Conservation (phyloP, 345 rosid genomes). For the Eutrema yunnanense region DNA sequence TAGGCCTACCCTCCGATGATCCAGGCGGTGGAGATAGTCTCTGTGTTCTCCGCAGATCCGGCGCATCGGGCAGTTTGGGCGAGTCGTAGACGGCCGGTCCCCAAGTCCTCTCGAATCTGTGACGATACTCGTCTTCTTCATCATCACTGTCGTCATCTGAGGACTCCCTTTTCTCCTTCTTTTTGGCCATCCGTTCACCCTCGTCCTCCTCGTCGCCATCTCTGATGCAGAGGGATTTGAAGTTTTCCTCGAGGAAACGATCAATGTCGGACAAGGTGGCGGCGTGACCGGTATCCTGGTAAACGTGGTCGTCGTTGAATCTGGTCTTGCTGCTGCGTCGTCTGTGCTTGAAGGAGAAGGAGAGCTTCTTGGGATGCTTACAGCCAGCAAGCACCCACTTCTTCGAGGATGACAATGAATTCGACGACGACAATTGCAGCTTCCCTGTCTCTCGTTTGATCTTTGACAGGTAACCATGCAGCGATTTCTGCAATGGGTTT, state of each 20-base stretch:
- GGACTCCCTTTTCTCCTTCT: constrained; percentile 8
- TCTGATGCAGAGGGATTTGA: constrained; percentile 60
- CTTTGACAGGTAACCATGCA: constrained; percentile 54
- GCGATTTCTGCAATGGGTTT: constrained; percentile 54
- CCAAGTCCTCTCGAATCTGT: constrained; percentile 29
- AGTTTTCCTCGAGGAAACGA: constrained; percentile 74
- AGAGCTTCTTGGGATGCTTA: constrained; percentile 59
- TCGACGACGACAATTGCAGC: constrained; percentile 32
- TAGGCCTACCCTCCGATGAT: constrained; percentile 41
- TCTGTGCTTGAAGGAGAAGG: constrained; percentile 38
- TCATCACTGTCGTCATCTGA: constrained; percentile 2
- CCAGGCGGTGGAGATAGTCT: constrained; percentile 38
- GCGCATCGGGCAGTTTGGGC: constrained; percentile 17
- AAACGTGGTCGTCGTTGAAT: constrained; percentile 3
- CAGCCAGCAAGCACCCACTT: constrained; percentile 47
- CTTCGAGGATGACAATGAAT: constrained; percentile 34
- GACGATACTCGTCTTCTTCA: constrained; percentile 4
- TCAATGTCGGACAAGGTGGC: constrained; percentile 81
- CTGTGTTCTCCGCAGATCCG: constrained; percentile 7
- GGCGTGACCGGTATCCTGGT: constrained; percentile 21
- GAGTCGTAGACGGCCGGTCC: constrained; percentile 22
- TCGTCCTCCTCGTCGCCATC: constrained; percentile 31
- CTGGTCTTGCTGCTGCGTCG: background rate
- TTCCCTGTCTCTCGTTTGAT: constrained; percentile 42
- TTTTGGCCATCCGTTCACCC: background rate